Conservation (phyloP, 441 rosid genomes). For the Melastoma candidum region DNA sequence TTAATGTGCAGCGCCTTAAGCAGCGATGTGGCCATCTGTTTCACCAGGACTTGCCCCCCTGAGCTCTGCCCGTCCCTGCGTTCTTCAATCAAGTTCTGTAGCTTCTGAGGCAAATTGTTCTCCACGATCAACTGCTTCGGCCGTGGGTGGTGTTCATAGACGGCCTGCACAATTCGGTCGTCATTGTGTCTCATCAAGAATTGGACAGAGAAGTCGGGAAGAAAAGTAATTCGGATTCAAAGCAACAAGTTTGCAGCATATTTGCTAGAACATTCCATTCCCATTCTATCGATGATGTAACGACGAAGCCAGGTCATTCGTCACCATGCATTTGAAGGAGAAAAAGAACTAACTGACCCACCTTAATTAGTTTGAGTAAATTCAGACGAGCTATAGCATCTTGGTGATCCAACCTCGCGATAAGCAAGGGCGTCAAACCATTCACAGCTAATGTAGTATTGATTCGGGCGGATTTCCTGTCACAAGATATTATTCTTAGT, state of each 20-base stretch:
- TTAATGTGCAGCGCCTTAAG: slow-evolving; percentile 71
- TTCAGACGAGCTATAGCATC: slow-evolving; percentile 98
- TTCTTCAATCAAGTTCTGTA: slow-evolving; percentile 84
- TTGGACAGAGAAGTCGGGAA: not conserved
- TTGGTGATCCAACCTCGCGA: slow-evolving; percentile 83
- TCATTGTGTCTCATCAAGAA: slow-evolving; percentile 5
- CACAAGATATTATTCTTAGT: slow-evolving; percentile 9
- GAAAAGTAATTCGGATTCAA: not conserved
- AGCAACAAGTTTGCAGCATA: too few species aligned
- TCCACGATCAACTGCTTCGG: slow-evolving; percentile 97
- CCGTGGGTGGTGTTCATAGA: slow-evolving; percentile 94
- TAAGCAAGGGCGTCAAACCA: slow-evolving; percentile 90
- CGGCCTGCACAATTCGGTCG: slow-evolving; percentile 45
- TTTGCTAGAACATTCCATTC: too few species aligned
- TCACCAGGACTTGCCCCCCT: slow-evolving; percentile 94
- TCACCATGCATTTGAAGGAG: not conserved
- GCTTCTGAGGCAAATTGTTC: slow-evolving; percentile 82
- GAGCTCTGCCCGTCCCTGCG: slow-evolving; percentile 91
- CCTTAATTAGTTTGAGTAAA: slow-evolving; percentile 92
- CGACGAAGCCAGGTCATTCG: not conserved
- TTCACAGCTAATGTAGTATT: slow-evolving; percentile 87
- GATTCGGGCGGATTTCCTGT: slow-evolving; percentile 89
- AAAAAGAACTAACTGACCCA: slow-evolving; percentile 10
- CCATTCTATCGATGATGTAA: too few species aligned
- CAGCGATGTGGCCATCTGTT: slow-evolving; percentile 97